Evolutionary conservation across 139 green algal species (phyloP).

Genomic region (Micromonas pusilla): DNA sequence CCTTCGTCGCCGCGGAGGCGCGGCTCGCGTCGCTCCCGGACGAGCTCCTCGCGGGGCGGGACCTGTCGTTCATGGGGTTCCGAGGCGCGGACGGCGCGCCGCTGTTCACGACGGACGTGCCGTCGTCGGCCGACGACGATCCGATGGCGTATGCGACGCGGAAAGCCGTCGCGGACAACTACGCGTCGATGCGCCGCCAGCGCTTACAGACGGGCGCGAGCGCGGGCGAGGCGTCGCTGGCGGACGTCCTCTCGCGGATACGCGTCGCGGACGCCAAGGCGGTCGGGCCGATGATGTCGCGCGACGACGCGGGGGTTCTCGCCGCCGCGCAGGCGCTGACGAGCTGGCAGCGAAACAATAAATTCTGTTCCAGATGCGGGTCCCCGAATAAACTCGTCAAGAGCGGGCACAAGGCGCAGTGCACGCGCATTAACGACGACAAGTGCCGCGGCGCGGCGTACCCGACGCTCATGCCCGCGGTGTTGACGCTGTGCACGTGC

Average conservation of each 20-base stretch:
- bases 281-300: not conserved
- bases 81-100: not conserved
- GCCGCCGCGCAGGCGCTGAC: not conserved
- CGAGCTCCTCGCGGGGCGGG: not conserved
- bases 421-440: constrained; percentile 1
- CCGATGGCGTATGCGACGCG: no score
- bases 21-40: not conserved
- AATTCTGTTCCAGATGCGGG: constrained; percentile 11
- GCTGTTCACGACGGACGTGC: not conserved
- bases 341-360: not conserved
- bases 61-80: not conserved
- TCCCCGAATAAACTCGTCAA: not conserved
- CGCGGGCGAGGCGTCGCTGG: no score
- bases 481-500: constrained; percentile 58
- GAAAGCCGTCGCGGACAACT: not conserved
- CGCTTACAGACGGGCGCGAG: no score
- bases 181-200: not conserved
- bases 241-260: not conserved
- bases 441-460: constrained; percentile 30
- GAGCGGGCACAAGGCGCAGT: not conserved
- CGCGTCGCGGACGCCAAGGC: not conserved
- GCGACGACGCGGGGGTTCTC: not conserved
- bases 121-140: no score
- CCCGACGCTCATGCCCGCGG: constrained; percentile 65
- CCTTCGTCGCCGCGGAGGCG: not conserved